Evolutionary conservation across 345 rosid genomes (phyloP).

Genomic region (Ceriops tagal): DNA sequence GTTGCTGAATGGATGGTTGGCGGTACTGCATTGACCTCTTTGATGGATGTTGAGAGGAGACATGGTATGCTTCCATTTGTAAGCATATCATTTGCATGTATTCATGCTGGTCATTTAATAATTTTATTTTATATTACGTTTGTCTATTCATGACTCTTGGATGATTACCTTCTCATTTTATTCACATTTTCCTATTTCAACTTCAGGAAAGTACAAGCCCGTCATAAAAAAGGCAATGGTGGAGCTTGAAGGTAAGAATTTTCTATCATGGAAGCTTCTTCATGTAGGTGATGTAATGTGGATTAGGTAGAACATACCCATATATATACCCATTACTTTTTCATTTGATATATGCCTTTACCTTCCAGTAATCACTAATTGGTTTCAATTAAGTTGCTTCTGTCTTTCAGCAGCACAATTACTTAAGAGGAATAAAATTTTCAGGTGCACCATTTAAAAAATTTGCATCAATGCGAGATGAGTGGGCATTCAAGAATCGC

Average conservation of each 20-base stretch:
- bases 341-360: too few relatives aligned
- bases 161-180: too few relatives aligned
- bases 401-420: too few relatives aligned
- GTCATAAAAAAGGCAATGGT: slow-evolving; percentile 99
- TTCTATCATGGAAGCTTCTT: neutral
- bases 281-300: too few relatives aligned
- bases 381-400: neutral
- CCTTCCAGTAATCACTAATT: neutral
- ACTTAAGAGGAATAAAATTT: neutral
- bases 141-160: too few relatives aligned
- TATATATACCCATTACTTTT: too few relatives aligned
- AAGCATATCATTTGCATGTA: neutral
- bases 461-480: slow-evolving; percentile 63
- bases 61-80: slow-evolving; percentile 49
- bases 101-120: neutral
- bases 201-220: slow-evolving; percentile 86
- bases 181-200: neutral
- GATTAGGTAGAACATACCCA: too few relatives aligned
- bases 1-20: slow-evolving; percentile 90
- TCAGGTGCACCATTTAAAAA: slow-evolving; percentile 93
- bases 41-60: slow-evolving; percentile 99
- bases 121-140: neutral
- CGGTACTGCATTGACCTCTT: slow-evolving; percentile 88
- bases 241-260: slow-evolving; percentile 76
- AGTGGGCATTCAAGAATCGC: slow-evolving; percentile 80